Evolutionary conservation across 306 rosid genomes (phyloP).

Genomic region (Rosa lucieae): DNA sequence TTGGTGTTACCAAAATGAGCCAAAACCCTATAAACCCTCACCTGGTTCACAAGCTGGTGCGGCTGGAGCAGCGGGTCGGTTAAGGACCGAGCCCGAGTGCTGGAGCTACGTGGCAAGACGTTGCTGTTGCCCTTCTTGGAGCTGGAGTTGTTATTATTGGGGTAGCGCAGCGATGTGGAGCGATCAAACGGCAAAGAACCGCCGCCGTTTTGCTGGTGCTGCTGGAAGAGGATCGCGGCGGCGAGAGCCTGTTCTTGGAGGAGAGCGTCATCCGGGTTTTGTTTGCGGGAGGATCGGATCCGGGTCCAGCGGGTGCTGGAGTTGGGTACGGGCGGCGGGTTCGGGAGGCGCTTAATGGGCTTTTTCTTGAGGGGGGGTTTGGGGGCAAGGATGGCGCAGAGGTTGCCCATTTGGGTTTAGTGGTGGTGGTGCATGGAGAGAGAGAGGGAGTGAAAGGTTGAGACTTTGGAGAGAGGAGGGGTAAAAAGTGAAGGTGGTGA

Average conservation of each 20-base stretch:
- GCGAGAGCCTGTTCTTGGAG: conserved; percentile 81
- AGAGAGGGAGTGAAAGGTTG: not conserved
- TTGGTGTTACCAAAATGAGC: not conserved
- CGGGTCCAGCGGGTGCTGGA: conserved; percentile 57
- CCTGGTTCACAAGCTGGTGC: conserved; percentile 87
- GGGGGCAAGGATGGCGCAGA: conserved; percentile 60
- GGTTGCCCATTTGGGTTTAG: conserved; percentile 66
- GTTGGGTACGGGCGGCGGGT: conserved; percentile 38
- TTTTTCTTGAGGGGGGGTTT: conserved; percentile 37
- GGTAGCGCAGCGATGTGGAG: conserved; percentile 66
- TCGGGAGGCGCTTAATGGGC: conserved; percentile 52
- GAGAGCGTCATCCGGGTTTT: conserved; percentile 53
- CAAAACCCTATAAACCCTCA: not conserved
- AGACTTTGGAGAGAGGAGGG: not conserved
- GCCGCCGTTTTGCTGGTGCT: conserved; percentile 49
- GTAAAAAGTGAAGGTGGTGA: not conserved
- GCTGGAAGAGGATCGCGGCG: conserved; percentile 78
- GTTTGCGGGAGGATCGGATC: conserved; percentile 50
- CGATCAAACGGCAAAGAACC: conserved; percentile 64
- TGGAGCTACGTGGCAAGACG: conserved; percentile 74
- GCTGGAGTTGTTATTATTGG: conserved; percentile 41
- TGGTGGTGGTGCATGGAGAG: conserved; percentile 32
- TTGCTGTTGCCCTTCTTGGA: conserved; percentile 50
- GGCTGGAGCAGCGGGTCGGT: conserved; percentile 91
- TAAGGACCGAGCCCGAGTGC: conserved; percentile 84